Evolutionary conservation across 306 rosid species (phyloP).

Genomic region (Cicer chorassanicum): DNA sequence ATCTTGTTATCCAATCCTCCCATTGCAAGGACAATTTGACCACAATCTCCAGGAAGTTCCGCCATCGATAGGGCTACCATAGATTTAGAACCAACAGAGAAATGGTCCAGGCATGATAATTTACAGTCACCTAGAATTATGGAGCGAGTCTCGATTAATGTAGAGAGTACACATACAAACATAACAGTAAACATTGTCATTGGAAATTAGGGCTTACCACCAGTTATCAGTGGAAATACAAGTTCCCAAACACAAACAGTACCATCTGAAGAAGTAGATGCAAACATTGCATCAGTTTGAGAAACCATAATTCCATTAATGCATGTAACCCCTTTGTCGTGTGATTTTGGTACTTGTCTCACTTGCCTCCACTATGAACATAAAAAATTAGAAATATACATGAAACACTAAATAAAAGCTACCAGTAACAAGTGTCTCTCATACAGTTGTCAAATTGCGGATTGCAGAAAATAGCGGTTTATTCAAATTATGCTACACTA

Average conservation of each 20-base stretch:
- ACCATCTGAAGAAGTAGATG: conserved; percentile 89
- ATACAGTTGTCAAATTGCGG: neutral
- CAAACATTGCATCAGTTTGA: conserved; percentile 74
- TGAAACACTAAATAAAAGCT: conserved; percentile 26
- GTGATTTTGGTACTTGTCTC: conserved; percentile 70
- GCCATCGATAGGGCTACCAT: conserved; percentile 88
- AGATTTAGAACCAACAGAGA: conserved; percentile 76
- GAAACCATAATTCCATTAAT: conserved; percentile 79
- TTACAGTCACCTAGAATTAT: conserved; percentile 73
- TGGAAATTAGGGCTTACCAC: conserved; percentile 55
- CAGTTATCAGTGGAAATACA: conserved; percentile 55
- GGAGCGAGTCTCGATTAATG: conserved; percentile 9
- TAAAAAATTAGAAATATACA: conserved; percentile 32
- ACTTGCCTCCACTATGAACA: conserved; percentile 78
- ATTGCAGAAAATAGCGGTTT: no score
- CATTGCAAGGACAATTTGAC: conserved; percentile 79
- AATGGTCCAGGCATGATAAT: conserved; percentile 65
- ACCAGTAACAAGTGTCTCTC: conserved; percentile 34
- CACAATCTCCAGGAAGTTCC: conserved; percentile 77
- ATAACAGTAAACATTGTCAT: conserved; percentile 22
- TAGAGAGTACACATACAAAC: neutral
- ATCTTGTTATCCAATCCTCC: conserved; percentile 97
- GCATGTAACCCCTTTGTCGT: conserved; percentile 96
- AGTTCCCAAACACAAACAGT: conserved; percentile 71
- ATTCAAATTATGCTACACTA: no score